Conservation (phyloP, 2,329 filamentous ascomycete genomes). For the Sarocladium kiliense region DNA sequence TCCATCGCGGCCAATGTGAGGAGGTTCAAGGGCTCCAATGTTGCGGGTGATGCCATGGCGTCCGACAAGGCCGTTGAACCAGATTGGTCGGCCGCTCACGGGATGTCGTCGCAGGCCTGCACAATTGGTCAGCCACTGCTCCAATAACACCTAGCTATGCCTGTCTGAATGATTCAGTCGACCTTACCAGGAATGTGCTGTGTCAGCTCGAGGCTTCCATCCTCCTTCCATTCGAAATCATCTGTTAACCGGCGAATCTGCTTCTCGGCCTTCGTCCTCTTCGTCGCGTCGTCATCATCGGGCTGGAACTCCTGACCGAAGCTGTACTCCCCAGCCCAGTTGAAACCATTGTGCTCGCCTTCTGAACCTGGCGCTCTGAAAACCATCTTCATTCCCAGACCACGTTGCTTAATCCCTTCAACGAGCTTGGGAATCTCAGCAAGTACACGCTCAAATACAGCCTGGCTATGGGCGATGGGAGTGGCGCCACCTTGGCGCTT, state of each 20-base stretch:
- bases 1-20: not conserved
- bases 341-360: conserved; percentile 15
- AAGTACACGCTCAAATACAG: not conserved
- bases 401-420: conserved; percentile 12
- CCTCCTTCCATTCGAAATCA: not conserved
- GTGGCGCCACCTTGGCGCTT: not conserved
- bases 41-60: not conserved
- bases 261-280: not conserved
- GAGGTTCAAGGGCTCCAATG: not conserved
- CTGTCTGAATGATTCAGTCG: not conserved
- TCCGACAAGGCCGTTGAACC: conserved; percentile 1
- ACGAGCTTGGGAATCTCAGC: conserved; percentile 15
- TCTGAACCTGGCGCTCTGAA: conserved; percentile 16
- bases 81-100: not conserved
- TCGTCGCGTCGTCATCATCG: not conserved
- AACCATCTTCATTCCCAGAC: conserved; percentile 17
- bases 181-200: not conserved
- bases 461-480: not conserved
- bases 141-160: not conserved
- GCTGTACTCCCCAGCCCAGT: conserved; percentile 8
- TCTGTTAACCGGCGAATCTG: not conserved
- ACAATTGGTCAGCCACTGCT: not conserved
- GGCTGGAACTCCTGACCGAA: conserved; percentile 1
- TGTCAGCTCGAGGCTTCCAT: not conserved
- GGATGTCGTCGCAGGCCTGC: not conserved